Evolutionary conservation across 306 rosid genomes (phyloP).

Genomic region (Casuarina equisetifolia): DNA sequence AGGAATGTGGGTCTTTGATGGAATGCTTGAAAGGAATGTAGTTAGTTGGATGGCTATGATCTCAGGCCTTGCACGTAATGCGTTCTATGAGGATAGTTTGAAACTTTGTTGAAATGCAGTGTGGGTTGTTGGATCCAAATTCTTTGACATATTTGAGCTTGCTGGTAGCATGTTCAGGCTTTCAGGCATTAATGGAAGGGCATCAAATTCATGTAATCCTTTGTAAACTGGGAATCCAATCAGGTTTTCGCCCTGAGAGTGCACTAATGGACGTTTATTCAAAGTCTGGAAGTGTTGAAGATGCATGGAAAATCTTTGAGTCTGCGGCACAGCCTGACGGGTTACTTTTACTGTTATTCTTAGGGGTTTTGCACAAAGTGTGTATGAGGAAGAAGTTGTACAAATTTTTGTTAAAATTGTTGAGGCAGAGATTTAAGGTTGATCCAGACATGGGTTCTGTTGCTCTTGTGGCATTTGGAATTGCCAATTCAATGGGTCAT

Average conservation of each 20-base stretch:
- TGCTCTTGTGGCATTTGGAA: conserved; percentile 78
- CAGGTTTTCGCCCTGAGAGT: conserved; percentile 72
- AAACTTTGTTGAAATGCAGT: conserved; percentile 49
- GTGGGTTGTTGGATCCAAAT: conserved; percentile 64
- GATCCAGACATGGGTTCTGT: conserved; percentile 75
- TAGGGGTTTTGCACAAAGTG: conserved; percentile 81
- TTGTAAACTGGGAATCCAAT: conserved; percentile 74
- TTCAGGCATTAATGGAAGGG: conserved; percentile 67
- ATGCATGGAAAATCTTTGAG: conserved; percentile 70
- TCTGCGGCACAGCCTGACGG: conserved; percentile 69
- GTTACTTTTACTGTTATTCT: conserved; percentile 85
- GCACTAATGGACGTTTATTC: conserved; percentile 92
- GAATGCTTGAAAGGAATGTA: conserved; percentile 78
- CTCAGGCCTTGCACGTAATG: conserved; percentile 76
- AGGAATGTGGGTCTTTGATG: conserved; percentile 69
- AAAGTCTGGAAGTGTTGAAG: conserved; percentile 67
- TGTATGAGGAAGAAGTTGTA: conserved; percentile 79
- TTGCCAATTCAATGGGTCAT: conserved; percentile 64
- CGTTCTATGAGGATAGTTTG: conserved; percentile 48
- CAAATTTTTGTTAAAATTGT: conserved; percentile 68
- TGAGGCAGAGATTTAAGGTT: conserved; percentile 52
- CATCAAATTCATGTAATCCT: conserved; percentile 70
- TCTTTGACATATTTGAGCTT: conserved; percentile 74
- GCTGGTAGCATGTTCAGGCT: conserved; percentile 81
- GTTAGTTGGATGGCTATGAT: conserved; percentile 87